Base-by-base conservation (phyloP, 1,284 basidiomycete species). In the Gymnopus androsaceus region DNA sequence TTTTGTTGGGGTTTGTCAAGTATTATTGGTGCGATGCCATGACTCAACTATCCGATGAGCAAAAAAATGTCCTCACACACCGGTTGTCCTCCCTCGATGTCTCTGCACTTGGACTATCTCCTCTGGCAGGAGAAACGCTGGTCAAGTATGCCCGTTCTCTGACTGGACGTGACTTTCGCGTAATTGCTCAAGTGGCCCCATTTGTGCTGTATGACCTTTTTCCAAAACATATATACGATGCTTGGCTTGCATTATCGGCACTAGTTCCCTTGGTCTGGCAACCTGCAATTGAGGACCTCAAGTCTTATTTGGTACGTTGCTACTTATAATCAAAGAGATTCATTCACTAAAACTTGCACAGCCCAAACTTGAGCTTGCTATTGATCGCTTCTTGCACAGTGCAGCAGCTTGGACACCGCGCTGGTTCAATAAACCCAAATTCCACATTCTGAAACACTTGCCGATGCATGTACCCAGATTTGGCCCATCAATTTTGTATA, bases 381-480 rank as follows among this genome's bases (percentile, higher is more conserved):
- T 75, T 11, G 17, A 70, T 0, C 19, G 61, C 8, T 72, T 74
- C 47, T 59, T 74, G 0, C 19, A 64, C 2, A 56, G 59, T 7
- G 65, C 67, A 1, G 68, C 65, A 0, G 45, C 28, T 0, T 73
- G 69, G 68, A 69, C 64, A 2, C 44, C 47, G 2, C 61, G 55
- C 1, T 75, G 72, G 73, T 72, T 73, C 53, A 74, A 75, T 55
- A 76, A 77, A 54, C 68, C 71, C 2, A 76, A 76, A 50, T 75
- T 74, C 55, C 72, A 75, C 49, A 67, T 74, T 14, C 17, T 73
- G 8, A 27, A 67, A 0, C 70, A 73, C 52, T 64, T 75, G 17
- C 63, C 65, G 0, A 56, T 55, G 0, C 68, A 74, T 59, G 67
- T 75, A 31, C 57, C 63, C 0, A 64, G 66, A 0, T 75, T 75